Percentiles rank a stretch among this genome's conserved stretches.
phyloP scores from a whole-genome alignment of 768 basidiomycete species.

The Amanita exitialis region DNA sequence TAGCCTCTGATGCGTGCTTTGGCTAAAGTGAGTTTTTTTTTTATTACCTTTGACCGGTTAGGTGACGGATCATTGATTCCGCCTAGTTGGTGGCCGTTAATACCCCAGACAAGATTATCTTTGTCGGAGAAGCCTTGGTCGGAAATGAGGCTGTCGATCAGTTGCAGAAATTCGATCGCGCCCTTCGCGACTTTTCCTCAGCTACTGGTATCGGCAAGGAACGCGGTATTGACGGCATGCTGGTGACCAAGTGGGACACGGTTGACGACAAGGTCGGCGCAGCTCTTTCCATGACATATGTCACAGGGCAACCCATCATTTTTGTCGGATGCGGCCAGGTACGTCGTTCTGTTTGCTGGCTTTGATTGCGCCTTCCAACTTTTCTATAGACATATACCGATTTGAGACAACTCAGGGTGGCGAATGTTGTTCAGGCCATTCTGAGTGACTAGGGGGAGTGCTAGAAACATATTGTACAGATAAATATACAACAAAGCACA shows the following conservation, averaged over 20 bases:
- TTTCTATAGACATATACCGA: slow-evolving; percentile 85
- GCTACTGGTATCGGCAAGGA: slow-evolving; percentile 57
- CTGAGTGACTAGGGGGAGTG: slow-evolving; percentile 55
- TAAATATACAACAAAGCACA: background rate
- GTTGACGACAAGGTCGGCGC: slow-evolving; percentile 98
- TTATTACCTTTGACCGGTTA: background rate
- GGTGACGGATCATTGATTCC: background rate
- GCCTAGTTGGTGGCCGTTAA: slow-evolving; percentile 85
- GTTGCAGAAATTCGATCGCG: slow-evolving; percentile 91
- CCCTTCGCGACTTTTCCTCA: slow-evolving; percentile 85
- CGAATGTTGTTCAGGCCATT: slow-evolving; percentile 90
- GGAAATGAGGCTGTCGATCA: slow-evolving; percentile 99
- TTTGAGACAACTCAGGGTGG: slow-evolving; percentile 80
- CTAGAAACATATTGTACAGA: background rate
- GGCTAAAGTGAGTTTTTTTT: slow-evolving; percentile 74
- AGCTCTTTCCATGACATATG: slow-evolving; percentile 97
- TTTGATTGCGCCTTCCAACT: background rate
- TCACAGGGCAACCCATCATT: slow-evolving; percentile 96
- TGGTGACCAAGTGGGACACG: slow-evolving; percentile 98
- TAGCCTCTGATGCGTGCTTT: slow-evolving; percentile 95
- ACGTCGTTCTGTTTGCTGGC: slow-evolving; percentile 13
- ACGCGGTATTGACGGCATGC: slow-evolving; percentile 95
- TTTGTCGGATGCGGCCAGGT: slow-evolving; percentile 99
- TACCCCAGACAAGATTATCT: slow-evolving; percentile 93
- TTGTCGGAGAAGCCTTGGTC: slow-evolving; percentile 96